Base-by-base conservation (phyloP, 192 early-diverging fungal species). In the Radiomyces spectabilis region DNA sequence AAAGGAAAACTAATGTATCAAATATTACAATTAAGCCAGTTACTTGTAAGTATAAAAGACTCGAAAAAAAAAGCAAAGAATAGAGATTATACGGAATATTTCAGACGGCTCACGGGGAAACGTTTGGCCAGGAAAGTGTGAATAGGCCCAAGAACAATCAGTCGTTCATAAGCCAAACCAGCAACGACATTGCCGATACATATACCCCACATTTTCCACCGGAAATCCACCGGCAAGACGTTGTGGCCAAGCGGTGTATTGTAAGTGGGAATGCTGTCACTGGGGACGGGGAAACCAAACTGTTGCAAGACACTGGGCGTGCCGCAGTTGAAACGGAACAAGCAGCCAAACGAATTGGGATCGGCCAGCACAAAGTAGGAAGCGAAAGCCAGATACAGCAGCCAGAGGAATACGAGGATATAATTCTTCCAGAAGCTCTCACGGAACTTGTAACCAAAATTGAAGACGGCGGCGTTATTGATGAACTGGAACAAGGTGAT, bases 271-370 rank as follows among this genome's bases (percentile, higher is more conserved):
- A 80, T 54, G 24, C 59, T 22, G 13, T 3, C 19, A 16, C 45
- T 29, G 18, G 52, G 41, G 6, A 19, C 31, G 21, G 44, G n/a
- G 15, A 59, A 66, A 13, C 57, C 56, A 27, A 59, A 25, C 24
- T 53, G 2, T 33, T 46, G 43, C 12, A 66, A 39, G 13, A 66
- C 63, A 21, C 26, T 18, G 22, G 26, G 29, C 4, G 63, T 59
- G 19, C 63, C 63, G 22, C 63, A 66, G 30, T 66, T 51, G 51
- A 59, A 69, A 41, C 81, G 81, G 78, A 89, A 86, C 27, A 78
- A 27, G 58, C 88, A 91, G 16, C 74, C 61, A 22, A 83, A 69
- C 18, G 59, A 46, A 78, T 88, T 91, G n/a, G 88, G 88, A 22
- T 81, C 74, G 16, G 80, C 82, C 48, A 89, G 61, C 26, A 59